Base-by-base conservation (phyloP, 108 stramenopile species). In the Conticribra guillardii region DNA sequence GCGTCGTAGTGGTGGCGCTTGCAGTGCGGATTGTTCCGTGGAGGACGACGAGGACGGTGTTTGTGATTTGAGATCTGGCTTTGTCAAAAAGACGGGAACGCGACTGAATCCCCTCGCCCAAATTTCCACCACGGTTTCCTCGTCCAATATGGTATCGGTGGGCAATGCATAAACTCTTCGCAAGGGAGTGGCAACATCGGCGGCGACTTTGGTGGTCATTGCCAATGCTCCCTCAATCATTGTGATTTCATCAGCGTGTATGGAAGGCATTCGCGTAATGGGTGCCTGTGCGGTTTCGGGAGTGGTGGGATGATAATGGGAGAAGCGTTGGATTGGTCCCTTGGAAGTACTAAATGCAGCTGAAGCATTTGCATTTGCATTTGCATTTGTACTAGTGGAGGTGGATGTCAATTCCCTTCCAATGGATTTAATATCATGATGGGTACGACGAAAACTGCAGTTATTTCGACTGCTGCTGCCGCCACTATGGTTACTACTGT, bases 181-280 rank as follows among this genome's bases (percentile, higher is more conserved):
- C 48, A 88, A 18, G 4, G 85, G 87, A 8, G 84, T 86, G 65
- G 72, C 85, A 9, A 87, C 82, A 59, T 94, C 88, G 7, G 79
- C 28, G 7, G 84, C 90, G 1, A 63, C 63, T 32, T 84, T 90
- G 14, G 84, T 90, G 32, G 85, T 88, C 85, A 94, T 83, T 24
- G 73, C 26, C 50, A 94, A 59, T 11, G 93, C 90, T 22, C 93
- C 93, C 83, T 90, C 88, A 3, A 91, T 82, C 79, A 90, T 87
- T 29, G 49, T 73, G 8, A 90, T 87, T 64, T 90, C 89, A 60
- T 90, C 89, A 8, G 57, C n/a, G 63, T 87, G 85, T 30, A 49
- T 68, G 28, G 44, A 29, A 16, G 23, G 22, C 64, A n/a, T 55
- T 47, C 29, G 28, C 47, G 15, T 41, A 9, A 11, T 5, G 37